Evolutionary conservation across 441 rosid species (phyloP).

Genomic region (Gossypium lobatum): DNA sequence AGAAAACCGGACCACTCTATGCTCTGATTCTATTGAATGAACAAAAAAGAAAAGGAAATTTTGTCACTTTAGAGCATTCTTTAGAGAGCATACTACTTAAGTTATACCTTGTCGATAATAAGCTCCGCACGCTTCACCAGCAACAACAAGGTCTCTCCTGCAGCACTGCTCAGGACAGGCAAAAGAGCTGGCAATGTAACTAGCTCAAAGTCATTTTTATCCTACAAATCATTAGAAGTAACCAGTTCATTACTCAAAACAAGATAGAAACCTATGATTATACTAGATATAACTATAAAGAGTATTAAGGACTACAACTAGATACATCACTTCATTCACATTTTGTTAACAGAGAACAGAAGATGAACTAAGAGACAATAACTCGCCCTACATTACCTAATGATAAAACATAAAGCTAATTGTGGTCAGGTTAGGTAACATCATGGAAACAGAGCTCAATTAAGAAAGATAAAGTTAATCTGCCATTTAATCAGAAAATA

Average conservation of each 20-base stretch:
- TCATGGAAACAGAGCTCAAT: neutral
- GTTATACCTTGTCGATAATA: slow-evolving; percentile 70
- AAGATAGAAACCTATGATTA: neutral
- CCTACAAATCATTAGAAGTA: slow-evolving; percentile 42
- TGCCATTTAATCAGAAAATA: neutral
- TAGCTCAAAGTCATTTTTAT: slow-evolving; percentile 78
- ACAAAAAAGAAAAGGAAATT: neutral
- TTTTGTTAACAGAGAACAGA: neutral
- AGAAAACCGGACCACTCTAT: neutral
- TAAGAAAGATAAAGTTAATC: neutral
- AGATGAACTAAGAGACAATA: neutral
- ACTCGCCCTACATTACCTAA: neutral
- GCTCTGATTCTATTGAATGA: neutral
- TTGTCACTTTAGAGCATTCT: neutral
- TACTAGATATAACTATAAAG: neutral
- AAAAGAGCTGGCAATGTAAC: slow-evolving; percentile 86
- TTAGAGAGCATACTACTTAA: slow-evolving; percentile 1
- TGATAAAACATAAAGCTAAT: neutral
- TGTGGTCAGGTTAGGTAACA: neutral
- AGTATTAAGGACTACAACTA: neutral
- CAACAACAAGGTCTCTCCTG: slow-evolving; percentile 86
- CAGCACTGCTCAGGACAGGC: slow-evolving; percentile 84
- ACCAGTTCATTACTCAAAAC: slow-evolving; percentile 10
- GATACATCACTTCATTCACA: slow-evolving; percentile 7
- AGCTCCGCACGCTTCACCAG: slow-evolving; percentile 86